phyloP scores from a whole-genome alignment of 2,329 filamentous ascomycete species.

The Aspergillus arachidicola region DNA sequence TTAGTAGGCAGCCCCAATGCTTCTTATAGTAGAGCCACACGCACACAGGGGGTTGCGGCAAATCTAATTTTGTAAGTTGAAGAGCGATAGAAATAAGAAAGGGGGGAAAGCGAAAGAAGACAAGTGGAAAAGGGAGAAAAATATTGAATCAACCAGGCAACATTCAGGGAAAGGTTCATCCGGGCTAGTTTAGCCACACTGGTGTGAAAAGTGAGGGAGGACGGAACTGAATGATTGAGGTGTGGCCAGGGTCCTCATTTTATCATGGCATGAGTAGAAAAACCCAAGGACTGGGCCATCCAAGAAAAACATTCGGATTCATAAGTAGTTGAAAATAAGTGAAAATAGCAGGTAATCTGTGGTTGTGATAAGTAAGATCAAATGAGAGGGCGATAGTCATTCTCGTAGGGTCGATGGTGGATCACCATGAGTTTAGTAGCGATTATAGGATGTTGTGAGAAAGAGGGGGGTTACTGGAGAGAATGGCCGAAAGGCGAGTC shows the following conservation, averaged over 20 bases:
- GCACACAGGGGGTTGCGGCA: background rate
- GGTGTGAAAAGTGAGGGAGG: constrained; percentile 2
- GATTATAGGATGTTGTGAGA: constrained; percentile 5
- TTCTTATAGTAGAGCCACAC: constrained; percentile 1
- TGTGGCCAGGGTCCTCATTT: background rate
- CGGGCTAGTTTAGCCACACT: background rate
- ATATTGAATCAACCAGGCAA: background rate
- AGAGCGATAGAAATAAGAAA: background rate
- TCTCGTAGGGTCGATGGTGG: background rate
- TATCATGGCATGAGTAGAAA: background rate
- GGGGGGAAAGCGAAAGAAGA: background rate
- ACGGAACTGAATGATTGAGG: background rate
- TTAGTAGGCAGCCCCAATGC: constrained; percentile 4
- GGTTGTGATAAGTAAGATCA: background rate
- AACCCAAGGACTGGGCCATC: constrained; percentile 3
- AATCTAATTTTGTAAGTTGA: background rate
- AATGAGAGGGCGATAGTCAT: background rate
- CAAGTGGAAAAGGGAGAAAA: background rate
- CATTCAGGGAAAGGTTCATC: background rate
- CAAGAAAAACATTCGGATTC: constrained; percentile 1
- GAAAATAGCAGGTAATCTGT: background rate
- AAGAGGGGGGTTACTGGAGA: constrained; percentile 2
- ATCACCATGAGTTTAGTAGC: background rate
- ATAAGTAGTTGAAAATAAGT: background rate
- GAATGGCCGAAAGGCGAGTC: constrained; percentile 5